Percentiles rank a stretch among this genome's conserved stretches.
Conservation (phyloP, 2,329 filamentous ascomycete genomes). For the Aspergillus pseudoglaucus region DNA sequence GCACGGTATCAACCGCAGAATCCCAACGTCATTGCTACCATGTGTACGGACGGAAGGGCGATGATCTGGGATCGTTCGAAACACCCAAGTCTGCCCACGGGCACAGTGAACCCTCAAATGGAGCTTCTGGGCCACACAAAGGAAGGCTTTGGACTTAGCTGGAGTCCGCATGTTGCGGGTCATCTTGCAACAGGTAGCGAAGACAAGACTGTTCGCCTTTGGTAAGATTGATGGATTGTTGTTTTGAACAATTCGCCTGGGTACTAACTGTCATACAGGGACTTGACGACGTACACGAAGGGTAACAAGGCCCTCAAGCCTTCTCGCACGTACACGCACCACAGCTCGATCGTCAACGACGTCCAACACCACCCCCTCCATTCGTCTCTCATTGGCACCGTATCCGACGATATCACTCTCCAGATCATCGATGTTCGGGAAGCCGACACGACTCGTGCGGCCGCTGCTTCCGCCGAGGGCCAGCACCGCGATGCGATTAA, state of each 20-base stretch:
- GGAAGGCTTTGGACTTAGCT: constrained; percentile 88
- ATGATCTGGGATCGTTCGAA: constrained; percentile 96
- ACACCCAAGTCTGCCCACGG: constrained; percentile 71
- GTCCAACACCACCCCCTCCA: constrained; percentile 91
- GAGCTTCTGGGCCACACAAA: constrained; percentile 76
- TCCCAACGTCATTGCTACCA: constrained; percentile 89
- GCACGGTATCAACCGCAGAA: constrained; percentile 97
- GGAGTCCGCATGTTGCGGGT: constrained; percentile 79
- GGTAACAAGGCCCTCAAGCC: constrained; percentile 65
- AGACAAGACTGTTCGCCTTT: constrained; percentile 84
- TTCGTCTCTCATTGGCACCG: constrained; percentile 77
- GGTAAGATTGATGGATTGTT: constrained; percentile 50
- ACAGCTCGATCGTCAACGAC: constrained; percentile 89
- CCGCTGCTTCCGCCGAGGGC: constrained; percentile 58
- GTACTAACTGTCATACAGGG: constrained; percentile 46
- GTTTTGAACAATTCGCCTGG: constrained; percentile 3
- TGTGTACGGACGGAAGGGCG: constrained; percentile 79
- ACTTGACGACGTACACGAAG: constrained; percentile 68
- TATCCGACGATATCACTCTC: constrained; percentile 89
- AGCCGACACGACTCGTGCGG: constrained; percentile 56
- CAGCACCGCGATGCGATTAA: constrained; percentile 93
- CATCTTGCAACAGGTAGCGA: constrained; percentile 85
- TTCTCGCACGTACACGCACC: constrained; percentile 72
- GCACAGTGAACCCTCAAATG: constrained; percentile 71
- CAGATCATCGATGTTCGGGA: constrained; percentile 85